Percentiles rank a stretch among this genome's conserved stretches.
Evolutionary conservation across 164 flowering plant species (phyloP).

Genomic region (Sedum album): DNA sequence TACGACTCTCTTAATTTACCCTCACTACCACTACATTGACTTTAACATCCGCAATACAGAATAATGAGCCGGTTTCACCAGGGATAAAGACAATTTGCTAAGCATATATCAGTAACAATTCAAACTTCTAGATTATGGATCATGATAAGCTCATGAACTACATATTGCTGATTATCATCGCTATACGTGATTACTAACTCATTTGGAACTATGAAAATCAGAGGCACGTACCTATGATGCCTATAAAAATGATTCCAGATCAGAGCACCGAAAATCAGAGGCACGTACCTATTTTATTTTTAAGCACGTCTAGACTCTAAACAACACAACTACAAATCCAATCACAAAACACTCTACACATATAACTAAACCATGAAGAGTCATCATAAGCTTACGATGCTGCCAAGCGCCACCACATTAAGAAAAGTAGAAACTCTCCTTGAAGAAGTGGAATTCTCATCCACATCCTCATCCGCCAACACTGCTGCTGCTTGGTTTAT

Average conservation of each 20-base stretch:
- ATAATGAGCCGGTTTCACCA: background rate
- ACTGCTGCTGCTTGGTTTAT: conserved; percentile 7
- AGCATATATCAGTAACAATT: background rate
- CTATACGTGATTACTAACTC: no score
- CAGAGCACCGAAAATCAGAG: background rate
- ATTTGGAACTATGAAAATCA: background rate
- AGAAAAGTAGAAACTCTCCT: conserved; percentile 49
- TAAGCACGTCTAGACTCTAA: background rate
- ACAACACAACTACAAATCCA: background rate
- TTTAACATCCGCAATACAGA: background rate
- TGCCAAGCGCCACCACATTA: conserved; percentile 70
- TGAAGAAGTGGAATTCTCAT: conserved; percentile 36
- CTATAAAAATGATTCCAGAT: background rate
- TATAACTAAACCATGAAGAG: background rate
- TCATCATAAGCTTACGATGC: conserved; percentile 36
- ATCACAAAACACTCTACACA: background rate
- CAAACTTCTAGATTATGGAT: no score
- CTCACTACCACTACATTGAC: background rate
- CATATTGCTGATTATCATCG: no score
- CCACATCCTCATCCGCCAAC: conserved; percentile 27
- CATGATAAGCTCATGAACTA: no score
- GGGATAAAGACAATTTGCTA: no score
- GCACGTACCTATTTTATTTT: conserved; percentile 11
- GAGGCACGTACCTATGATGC: background rate
- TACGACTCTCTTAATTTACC: background rate